Base-by-base conservation (phyloP, 805 yeast genomes). In the Cyberlindnera subsufficiens region DNA sequence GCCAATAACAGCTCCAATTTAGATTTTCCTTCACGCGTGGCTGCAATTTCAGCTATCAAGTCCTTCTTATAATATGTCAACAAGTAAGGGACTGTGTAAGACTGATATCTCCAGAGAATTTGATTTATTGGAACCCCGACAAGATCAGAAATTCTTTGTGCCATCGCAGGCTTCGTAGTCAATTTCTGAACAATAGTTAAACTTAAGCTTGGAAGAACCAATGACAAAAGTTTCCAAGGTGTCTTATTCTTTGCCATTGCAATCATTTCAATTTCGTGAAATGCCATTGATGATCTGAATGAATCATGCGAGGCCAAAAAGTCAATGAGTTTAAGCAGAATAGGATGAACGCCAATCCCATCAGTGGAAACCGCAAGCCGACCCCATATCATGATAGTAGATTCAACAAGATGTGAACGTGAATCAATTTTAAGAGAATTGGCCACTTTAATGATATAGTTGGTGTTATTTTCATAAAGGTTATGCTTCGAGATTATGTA, bases 141-240 rank as follows among this genome's bases (percentile, higher is more conserved):
- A 10, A 87, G 65, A 22, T 77, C 79, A 6, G 89, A 76, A 15
- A 91, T 68, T 44, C 76, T 72, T 20, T 68, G 68, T 22, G 87
- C 72, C 42, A 85, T 66, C 5, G 69, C 64, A 0, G 80, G 77
- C 42, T 75, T 75, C 3, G 69, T 62, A 6, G 66, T 64, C 35
- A 77, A 56, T 35, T 71, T 69, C 47, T 77, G 77, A 4, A 87
- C 80, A 15, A 87, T 70, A 19, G 74, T 73, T 35, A 78, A 74
- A 32, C 90, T 75, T 7, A 89, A 68, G 30, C 81, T 74, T 3
- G 91, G 89, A 53, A 93, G 72, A 47, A 78, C 86, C 0, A 96
- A 96, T 7, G 86, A 78, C 17, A 88, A 66, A 13, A 91, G 63
- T 57, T 84, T 86, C 77, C 91, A 89, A 0, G 95, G 82, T 0